Base-by-base conservation (phyloP, 1,284 basidiomycete genomes). In the Cyathus olla region DNA sequence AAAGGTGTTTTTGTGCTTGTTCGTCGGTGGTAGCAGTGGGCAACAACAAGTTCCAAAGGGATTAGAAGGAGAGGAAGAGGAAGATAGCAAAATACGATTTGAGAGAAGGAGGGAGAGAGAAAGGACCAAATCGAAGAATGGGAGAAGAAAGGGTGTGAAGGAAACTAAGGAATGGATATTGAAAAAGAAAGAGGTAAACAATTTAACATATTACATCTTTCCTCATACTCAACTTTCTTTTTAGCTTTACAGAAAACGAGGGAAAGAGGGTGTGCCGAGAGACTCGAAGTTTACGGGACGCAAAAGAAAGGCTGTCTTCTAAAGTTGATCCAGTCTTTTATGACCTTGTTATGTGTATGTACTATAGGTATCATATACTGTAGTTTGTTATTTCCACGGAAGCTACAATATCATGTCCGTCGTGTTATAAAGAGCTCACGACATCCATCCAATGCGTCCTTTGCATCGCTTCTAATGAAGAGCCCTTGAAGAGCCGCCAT, bases 401-500 rank as follows among this genome's bases (percentile, higher is more conserved):
- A 35, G 13, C 31, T 35, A 24, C 49, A 61, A 22, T 54, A 48
- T 65, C 47, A 61, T 60, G 64, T 66, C 63, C 66, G 74, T 76
- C 73, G 79, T 60, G 70, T 61, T 21, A 77, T 70, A 62, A 90
- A 90, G 56, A 91, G 76, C 42, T 87, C 85, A 47, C 76, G 80
- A 69, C 89, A 88, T 40, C 79, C 82, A 48, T 65, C 74, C 4
- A 95, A 75, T 15, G 92, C 94, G 39, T 91, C 88, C 67, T 75
- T 79, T 27, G 92, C 87, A 37, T 80, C 82, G 70, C 88, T 89
- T 60, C 93, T 85, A 66, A 99, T 99, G 77, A 98, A 98, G 56
- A 94, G 85, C 19, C 96, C 96, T 72, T 99, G 96, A 60, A 99
- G 80, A 37, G 92, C 90, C 27, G 96, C 96, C 96, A 99, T 99